Conservation (phyloP, 441 rosid genomes). For the Dalechampia spathulata region DNA sequence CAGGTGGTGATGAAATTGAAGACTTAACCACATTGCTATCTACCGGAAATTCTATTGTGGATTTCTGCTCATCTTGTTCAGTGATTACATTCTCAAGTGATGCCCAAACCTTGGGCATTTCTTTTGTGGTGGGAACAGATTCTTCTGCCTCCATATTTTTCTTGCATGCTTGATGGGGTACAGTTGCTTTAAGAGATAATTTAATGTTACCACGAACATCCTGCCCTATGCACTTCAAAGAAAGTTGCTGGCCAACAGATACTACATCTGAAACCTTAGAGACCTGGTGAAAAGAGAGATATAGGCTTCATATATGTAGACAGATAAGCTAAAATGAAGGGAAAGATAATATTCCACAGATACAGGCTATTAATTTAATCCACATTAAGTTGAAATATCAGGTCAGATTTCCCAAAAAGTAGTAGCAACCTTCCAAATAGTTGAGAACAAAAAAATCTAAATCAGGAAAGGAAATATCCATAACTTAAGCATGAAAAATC, state of each 20-base stretch:
- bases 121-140: constrained; percentile 27
- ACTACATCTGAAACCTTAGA: constrained; percentile 73
- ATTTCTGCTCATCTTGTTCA: constrained; percentile 29
- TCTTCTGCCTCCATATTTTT: constrained; percentile 24
- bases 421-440: not conserved
- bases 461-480: no score
- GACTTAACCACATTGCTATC: constrained; percentile 18
- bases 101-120: constrained; percentile 37
- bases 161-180: constrained; percentile 27
- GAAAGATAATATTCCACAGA: not conserved
- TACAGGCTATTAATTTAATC: not conserved
- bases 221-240: constrained; percentile 81
- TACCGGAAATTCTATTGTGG: constrained; percentile 17
- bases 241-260: constrained; percentile 67
- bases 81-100: constrained; percentile 30
- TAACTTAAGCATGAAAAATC: no score
- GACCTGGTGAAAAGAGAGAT: constrained; percentile 41
- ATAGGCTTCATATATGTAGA: not conserved
- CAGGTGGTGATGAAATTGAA: constrained; percentile 38
- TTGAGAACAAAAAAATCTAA: no score
- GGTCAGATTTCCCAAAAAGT: not conserved
- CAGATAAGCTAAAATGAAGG: not conserved
- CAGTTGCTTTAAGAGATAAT: constrained; percentile 70
- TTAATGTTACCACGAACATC: constrained; percentile 96
- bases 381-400: not conserved